phyloP scores from a whole-genome alignment of 306 rosid genomes.

The Leucaena leucocephala region DNA sequence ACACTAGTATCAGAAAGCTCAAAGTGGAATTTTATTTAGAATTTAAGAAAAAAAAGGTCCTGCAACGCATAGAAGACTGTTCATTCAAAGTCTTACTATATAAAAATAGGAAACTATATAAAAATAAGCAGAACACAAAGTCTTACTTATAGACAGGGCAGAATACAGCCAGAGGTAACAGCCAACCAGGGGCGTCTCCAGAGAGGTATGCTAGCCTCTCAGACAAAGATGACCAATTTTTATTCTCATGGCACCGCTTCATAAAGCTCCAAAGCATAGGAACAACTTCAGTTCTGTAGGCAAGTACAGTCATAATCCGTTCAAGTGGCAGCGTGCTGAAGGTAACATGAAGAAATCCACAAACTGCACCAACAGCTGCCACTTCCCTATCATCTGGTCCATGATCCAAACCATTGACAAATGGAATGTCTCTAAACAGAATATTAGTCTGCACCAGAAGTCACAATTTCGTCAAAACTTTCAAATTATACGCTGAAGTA shows the following conservation, averaged over 20 bases:
- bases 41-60: background rate
- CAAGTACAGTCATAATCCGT: conserved; percentile 89
- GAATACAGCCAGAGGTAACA: conserved; percentile 89
- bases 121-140: conserved; percentile 21
- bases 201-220: conserved; percentile 70
- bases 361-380: conserved; percentile 86
- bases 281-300: conserved; percentile 94
- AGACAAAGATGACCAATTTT: conserved; percentile 81
- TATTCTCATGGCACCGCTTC: conserved; percentile 86
- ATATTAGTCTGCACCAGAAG: conserved; percentile 68
- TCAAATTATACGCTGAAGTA: conserved; percentile 10
- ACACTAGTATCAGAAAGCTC: conserved; percentile 36
- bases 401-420: conserved; percentile 44
- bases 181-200: conserved; percentile 97
- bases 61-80: conserved; percentile 16
- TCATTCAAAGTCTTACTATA: background rate
- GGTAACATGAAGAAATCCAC: conserved; percentile 83
- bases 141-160: conserved; percentile 97
- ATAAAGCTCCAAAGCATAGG: conserved; percentile 93
- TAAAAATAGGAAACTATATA: conserved; percentile 16
- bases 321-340: conserved; percentile 83
- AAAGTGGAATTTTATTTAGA: conserved; percentile 32
- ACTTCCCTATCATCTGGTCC: conserved; percentile 79
- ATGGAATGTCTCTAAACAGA: conserved; percentile 77
- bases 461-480: conserved; percentile 31